These are phyloP conservation scores for Schizonepeta tenuifolia DNA, from an alignment of 257 asterid genomes.

Conservation along the genomic window DNA sequence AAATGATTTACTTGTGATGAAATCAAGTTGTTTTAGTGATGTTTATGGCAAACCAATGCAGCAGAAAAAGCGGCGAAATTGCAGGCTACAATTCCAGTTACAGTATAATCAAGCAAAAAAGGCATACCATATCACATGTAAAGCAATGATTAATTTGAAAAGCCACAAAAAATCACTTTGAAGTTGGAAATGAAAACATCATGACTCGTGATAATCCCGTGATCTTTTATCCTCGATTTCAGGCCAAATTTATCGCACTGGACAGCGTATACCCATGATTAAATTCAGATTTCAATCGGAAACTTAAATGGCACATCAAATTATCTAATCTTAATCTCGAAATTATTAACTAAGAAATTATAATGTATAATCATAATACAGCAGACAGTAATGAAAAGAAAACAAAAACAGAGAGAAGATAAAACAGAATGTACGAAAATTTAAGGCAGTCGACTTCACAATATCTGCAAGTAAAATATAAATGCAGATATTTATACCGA, in stretches of 20 bases:
- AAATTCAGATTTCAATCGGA: not conserved
- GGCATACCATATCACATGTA: conserved; percentile 13
- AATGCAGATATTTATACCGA: conserved; percentile 6
- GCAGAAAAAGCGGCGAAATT: not conserved
- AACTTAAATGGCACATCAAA: not conserved
- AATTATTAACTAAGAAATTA: not conserved
- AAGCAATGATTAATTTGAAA: conserved; percentile 16
- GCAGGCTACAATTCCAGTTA: not conserved
- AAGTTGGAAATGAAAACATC: conserved; percentile 15
- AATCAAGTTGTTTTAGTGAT: not conserved
- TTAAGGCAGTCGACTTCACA: not conserved
- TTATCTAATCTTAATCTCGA: not conserved
- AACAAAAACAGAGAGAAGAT: too few relatives aligned
- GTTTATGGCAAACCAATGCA: not conserved
- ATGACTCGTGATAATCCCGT: not conserved
- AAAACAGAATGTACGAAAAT: not conserved
- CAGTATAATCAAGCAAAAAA: conserved; percentile 4
- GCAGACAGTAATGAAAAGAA: not conserved
- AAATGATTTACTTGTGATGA: too few relatives aligned
- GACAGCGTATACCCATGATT: not conserved
- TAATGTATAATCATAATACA: not conserved
- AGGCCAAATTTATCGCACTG: not conserved
- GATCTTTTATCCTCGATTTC: not conserved
- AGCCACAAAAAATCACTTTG: conserved; percentile 14
- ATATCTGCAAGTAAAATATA: not conserved